A percentile compares a stretch with the other conserved stretches of the same genome.
phyloP scores from a whole-genome alignment of 2,329 filamentous ascomycete species.

The Fusarium nurragi region DNA sequence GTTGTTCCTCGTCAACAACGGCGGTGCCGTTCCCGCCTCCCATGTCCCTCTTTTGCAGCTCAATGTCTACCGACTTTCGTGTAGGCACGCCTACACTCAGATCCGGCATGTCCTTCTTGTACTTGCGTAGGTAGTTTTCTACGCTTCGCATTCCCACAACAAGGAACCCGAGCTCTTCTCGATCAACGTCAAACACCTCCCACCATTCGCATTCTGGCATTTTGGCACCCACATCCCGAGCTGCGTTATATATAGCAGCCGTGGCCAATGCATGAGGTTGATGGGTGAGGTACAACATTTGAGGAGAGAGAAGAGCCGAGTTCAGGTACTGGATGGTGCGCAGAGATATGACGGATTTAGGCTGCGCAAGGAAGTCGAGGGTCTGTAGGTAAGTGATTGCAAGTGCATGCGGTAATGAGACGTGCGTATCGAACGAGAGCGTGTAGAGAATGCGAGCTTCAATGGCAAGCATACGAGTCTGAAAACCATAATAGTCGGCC shows the following conservation, averaged over 20 bases:
- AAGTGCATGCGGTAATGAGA: constrained; percentile 84
- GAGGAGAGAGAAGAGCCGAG: constrained; percentile 83
- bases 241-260: constrained; percentile 89
- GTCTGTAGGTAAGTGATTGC: constrained; percentile 94
- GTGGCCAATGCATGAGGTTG: constrained; percentile 87
- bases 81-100: constrained; percentile 64
- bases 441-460: constrained; percentile 81
- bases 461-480: constrained; percentile 72
- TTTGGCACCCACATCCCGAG: constrained; percentile 77
- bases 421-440: constrained; percentile 84
- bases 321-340: constrained; percentile 84
- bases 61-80: constrained; percentile 65
- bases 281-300: constrained; percentile 90
- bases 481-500: constrained; percentile 72
- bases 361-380: constrained; percentile 70
- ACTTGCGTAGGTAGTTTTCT: constrained; percentile 71
- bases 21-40: constrained; percentile 41
- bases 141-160: constrained; percentile 87
- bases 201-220: constrained; percentile 91
- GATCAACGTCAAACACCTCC: constrained; percentile 96
- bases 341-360: constrained; percentile 64
- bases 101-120: constrained; percentile 65
- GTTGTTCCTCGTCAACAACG: constrained; percentile 53
- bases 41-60: constrained; percentile 65
- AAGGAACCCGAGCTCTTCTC: constrained; percentile 92